A percentile compares a stretch with the other conserved stretches of the same genome.
Evolutionary conservation across 164 flowering plant species (phyloP).

Genomic region (Macadamia integrifolia): DNA sequence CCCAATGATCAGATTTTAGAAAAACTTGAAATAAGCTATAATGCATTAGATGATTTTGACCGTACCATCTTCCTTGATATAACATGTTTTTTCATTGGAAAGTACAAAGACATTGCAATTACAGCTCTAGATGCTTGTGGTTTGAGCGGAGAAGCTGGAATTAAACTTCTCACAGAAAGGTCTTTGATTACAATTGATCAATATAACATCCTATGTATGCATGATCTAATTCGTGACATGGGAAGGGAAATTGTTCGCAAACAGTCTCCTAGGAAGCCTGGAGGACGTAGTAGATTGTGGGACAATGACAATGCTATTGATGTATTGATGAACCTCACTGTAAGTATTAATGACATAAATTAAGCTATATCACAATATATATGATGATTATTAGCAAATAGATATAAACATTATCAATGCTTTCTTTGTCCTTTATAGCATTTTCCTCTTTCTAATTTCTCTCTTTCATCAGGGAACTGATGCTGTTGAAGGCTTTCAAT

Average conservation of each 20-base stretch:
- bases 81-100: not conserved
- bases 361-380: too few relatives aligned
- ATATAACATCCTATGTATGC: not conserved
- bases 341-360: not conserved
- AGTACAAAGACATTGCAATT: not conserved
- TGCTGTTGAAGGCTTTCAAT: not conserved
- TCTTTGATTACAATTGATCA: not conserved
- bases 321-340: not conserved
- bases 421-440: too few relatives aligned
- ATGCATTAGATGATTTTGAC: not conserved
- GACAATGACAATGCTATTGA: not conserved
- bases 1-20: slow-evolving; percentile 2
- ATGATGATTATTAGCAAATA: too few relatives aligned
- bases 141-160: not conserved
- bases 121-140: not conserved
- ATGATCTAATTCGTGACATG: slow-evolving; percentile 2
- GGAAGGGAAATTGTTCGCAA: not conserved
- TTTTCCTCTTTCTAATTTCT: too few relatives aligned
- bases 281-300: slow-evolving; percentile 10
- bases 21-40: slow-evolving; percentile 8
- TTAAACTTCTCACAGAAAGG: not conserved
- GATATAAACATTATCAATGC: too few relatives aligned
- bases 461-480: slow-evolving; percentile 3
- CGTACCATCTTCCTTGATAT: not conserved
- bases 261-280: not conserved